Percentiles rank a stretch among this genome's conserved stretches.
Evolutionary conservation across 768 basidiomycete species (phyloP).

Genomic region (Exidia glandulosa): DNA sequence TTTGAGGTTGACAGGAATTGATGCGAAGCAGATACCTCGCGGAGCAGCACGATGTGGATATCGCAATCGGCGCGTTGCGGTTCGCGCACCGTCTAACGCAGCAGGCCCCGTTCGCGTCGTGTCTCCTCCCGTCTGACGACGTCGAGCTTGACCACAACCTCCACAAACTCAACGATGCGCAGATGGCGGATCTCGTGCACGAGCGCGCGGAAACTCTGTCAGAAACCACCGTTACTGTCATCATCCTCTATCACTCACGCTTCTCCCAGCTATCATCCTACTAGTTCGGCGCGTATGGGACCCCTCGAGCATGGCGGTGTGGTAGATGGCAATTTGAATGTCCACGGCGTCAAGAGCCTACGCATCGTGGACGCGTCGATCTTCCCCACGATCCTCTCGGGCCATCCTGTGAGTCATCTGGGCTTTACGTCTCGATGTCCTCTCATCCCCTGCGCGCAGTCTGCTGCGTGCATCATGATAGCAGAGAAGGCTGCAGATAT

Average conservation of each 20-base stretch:
- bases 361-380: constrained; percentile 28
- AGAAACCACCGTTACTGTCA: background rate
- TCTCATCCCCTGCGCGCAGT: background rate
- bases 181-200: background rate
- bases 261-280: constrained; percentile 17
- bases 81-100: background rate
- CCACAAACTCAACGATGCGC: background rate
- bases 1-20: background rate
- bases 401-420: constrained; percentile 13
- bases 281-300: constrained; percentile 27
- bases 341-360: constrained; percentile 34
- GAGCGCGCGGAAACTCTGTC: background rate
- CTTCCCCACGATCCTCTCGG: constrained; percentile 20
- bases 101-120: background rate
- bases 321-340: constrained; percentile 33
- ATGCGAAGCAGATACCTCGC: background rate
- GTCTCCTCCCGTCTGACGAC: background rate
- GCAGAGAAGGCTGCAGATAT: background rate
- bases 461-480: background rate
- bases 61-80: background rate
- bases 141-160: background rate
- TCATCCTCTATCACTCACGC: background rate
- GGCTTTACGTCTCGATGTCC: too few species aligned
- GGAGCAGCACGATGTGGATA: background rate
- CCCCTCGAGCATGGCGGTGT: constrained; percentile 31